Percentiles rank a stretch among this genome's conserved stretches.
These are phyloP conservation scores for Coemansia aciculifera DNA, from an alignment of 192 early-diverging fungal genomes.

Conservation along the genomic window DNA sequence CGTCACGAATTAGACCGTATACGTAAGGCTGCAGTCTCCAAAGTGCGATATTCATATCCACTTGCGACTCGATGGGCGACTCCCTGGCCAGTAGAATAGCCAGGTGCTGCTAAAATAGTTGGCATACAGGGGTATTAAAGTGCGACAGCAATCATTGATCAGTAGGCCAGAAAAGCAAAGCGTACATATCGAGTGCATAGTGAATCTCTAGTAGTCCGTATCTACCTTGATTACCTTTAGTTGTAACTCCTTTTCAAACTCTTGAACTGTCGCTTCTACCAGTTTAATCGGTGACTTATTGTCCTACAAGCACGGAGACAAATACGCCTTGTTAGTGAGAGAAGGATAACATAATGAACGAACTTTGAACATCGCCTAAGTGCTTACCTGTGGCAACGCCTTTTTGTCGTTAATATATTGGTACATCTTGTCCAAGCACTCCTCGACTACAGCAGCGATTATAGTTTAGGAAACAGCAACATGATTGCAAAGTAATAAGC, in stretches of 20 bases:
- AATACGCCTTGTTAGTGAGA: neutral
- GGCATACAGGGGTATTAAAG: neutral
- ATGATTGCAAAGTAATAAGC: neutral
- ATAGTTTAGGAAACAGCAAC: neutral
- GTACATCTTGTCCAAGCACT: conserved; percentile 32
- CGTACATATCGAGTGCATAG: neutral
- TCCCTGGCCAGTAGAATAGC: conserved; percentile 17
- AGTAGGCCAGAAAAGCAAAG: neutral
- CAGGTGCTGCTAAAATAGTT: conserved; percentile 36
- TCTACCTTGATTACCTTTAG: conserved; percentile 34
- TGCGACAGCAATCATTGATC: neutral
- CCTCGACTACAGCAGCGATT: conserved; percentile 22
- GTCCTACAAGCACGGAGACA: neutral
- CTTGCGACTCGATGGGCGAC: conserved; percentile 25
- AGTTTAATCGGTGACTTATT: neutral
- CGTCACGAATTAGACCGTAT: neutral
- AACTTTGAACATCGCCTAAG: neutral
- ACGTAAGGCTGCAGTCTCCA: conserved; percentile 47
- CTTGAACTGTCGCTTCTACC: neutral
- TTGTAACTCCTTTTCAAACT: conserved; percentile 45
- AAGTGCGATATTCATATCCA: conserved; percentile 37
- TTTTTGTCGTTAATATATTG: neutral
- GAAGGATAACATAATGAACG: neutral
- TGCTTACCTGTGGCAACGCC: neutral
- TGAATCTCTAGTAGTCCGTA: neutral